Base-by-base conservation (phyloP, 202 grass and related monocot genomes). In the Musa balbisiana region DNA sequence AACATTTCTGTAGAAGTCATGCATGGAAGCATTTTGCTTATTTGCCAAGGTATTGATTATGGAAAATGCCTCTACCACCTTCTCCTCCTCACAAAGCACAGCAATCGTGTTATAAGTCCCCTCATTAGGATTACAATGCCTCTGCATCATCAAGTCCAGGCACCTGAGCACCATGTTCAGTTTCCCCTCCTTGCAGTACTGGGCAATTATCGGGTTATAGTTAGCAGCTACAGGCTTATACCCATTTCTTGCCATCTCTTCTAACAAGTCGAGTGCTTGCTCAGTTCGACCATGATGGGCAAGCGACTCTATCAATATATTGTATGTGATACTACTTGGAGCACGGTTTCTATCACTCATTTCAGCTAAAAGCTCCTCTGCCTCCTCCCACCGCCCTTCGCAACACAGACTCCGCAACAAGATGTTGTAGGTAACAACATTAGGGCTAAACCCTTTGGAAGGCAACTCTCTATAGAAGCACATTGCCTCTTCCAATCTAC, bases 101-200 rank as follows among this genome's bases (percentile, higher is more conserved):
- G 77, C 51, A 25, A 87, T 83, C 49, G 75, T 81, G 56, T 72
- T 80, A 43, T 78, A 84, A 59, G 85, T 87, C 20, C 85, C 85
- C 23, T 71, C 72, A 52, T 78, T 87, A 8, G 82, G 68, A 53
- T 51, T 19, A 65, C 81, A 84, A 50, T 74, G 63, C 58, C 53
- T 64, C 53, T 70, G 71, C 73, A 81, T 52, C 68, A 67, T 80
- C 33, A 43, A 43, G 25, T 83, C 53, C 53, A 87, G 71, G 71
- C 72, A 83, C 29, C 78, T 70, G 52, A 73, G 73, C 67, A 81
- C 81, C 81, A 87, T 83, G 51, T 87, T 67, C 73, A 87, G 33
- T 15, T 62, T 70, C 24, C 78, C 62, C 68, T 78, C 85, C 55
- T 67, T 80, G 72, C 77, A 81, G 52, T 80, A 87, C 29, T 19